Conservation (phyloP, 1,284 basidiomycete genomes). For the Chalciporus sp. region DNA sequence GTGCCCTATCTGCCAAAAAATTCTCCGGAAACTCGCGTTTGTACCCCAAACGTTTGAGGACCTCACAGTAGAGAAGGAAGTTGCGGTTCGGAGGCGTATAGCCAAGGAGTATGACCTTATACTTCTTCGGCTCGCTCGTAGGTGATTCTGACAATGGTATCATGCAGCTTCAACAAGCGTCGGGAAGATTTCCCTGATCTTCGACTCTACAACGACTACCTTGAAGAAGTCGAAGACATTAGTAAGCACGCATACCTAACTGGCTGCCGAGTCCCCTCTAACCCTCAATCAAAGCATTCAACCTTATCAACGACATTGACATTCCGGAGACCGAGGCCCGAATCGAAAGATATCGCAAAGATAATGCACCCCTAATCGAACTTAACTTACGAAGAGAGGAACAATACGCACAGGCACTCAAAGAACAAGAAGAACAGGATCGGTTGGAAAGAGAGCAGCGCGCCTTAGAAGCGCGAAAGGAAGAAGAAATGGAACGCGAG, state of each 20-base stretch:
- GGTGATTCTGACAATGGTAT: not conserved
- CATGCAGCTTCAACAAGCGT: slow-evolving; percentile 85
- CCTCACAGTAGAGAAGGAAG: slow-evolving; percentile 94
- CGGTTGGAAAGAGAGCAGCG: slow-evolving; percentile 71
- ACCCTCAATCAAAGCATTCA: slow-evolving; percentile 69
- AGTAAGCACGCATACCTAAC: slow-evolving; percentile 52
- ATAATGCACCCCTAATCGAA: slow-evolving; percentile 82
- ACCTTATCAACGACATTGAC: slow-evolving; percentile 92
- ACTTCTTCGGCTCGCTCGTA: not conserved
- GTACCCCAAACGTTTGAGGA: slow-evolving; percentile 98
- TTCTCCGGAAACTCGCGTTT: slow-evolving; percentile 93
- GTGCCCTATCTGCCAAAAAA: slow-evolving; percentile 91
- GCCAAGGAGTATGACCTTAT: slow-evolving; percentile 67
- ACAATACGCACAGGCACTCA: slow-evolving; percentile 65
- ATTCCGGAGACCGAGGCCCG: slow-evolving; percentile 83
- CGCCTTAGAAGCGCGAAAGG: slow-evolving; percentile 66
- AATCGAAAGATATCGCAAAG: slow-evolving; percentile 76
- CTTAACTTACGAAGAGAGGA: slow-evolving; percentile 79
- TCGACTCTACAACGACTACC: slow-evolving; percentile 91
- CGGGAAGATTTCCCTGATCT: slow-evolving; percentile 87
- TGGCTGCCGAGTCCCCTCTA: slow-evolving; percentile 7
- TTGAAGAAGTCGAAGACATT: slow-evolving; percentile 96
- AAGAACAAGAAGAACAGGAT: slow-evolving; percentile 77
- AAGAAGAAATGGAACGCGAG: slow-evolving; percentile 75
- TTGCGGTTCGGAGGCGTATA: slow-evolving; percentile 84